Evolutionary conservation across 306 rosid genomes (phyloP), one percentile per base, ranked within the genome.

Genomic region (Vigna angularis): DNA sequence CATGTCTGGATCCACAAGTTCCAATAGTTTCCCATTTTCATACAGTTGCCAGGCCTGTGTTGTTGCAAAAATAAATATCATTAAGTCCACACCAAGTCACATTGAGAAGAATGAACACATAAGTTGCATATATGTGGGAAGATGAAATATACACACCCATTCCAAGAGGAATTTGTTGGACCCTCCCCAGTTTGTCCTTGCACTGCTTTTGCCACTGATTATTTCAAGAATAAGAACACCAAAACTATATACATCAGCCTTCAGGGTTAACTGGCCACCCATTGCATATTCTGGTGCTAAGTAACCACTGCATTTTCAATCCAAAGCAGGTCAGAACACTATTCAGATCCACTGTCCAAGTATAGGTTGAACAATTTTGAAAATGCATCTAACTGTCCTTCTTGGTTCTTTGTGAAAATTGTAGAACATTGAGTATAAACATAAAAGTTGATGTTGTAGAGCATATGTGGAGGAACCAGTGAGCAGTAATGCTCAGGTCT

Each of bases 251-350:
- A 96, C 91, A 66, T 96, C 98, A 14, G 99, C 99, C 85, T 86
- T 96, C 89, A 85, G 12, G 65, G 99, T 96, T 83, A 96, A 79
- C 83, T 87, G 98, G 55, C 99, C 99, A 36, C 96, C 99, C 75
- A 96, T 75, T 30, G 97, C 98, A 84, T 96, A 96, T 57, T 96
- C 99, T 2, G 99, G 99, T 20, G 99, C 99, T 82, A 96, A 87
- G 88, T 96, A 96, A 72, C 99, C 99, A 7, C 99, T 96, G 76
- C 28, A 66, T 36, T 77, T 59, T 52, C 56, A 73, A 74, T 79
- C 74, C 68, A 78, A 85, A 80, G 63, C 82, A 69, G 22, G 73
- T 51, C 65, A 79, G 24, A 26, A 15, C 65, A 44, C 57, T n/a
- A 15, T 22, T 71, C 36, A 79, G 73, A 48, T 63, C 13, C 51